Conservation (phyloP, 345 rosid genomes). For the Pseudoturritis turrita region DNA sequence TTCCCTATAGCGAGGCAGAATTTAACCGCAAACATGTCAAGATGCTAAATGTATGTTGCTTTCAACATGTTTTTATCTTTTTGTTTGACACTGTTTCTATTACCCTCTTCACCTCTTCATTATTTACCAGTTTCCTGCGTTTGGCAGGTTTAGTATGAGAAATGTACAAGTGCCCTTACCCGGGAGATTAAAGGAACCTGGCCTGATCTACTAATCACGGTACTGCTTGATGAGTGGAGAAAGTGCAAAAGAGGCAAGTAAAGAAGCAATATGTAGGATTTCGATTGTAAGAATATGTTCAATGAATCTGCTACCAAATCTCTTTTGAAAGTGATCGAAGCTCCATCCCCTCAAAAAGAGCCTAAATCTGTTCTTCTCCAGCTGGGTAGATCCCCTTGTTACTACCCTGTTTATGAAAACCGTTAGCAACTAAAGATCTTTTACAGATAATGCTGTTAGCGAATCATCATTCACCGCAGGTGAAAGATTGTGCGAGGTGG, state of each 20-base stretch:
- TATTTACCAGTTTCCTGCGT: background rate
- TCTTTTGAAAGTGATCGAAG: constrained; percentile 70
- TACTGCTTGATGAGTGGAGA: constrained; percentile 86
- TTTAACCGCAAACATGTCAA: constrained; percentile 71
- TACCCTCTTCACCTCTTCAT: background rate
- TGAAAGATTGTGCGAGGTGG: constrained; percentile 66
- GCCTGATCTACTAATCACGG: constrained; percentile 72
- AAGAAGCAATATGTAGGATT: background rate
- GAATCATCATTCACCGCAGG: constrained; percentile 69
- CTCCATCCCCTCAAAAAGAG: constrained; percentile 77
- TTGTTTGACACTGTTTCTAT: background rate
- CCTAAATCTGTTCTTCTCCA: constrained; percentile 73
- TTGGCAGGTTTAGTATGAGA: constrained; percentile 66
- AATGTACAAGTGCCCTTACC: constrained; percentile 43
- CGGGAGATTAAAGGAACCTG: constrained; percentile 74
- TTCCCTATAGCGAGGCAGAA: constrained; percentile 84
- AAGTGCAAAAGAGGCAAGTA: constrained; percentile 87
- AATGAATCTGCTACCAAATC: constrained; percentile 4
- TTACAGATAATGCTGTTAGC: constrained; percentile 42
- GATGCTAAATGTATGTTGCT: constrained; percentile 53
- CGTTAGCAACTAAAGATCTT: constrained; percentile 4
- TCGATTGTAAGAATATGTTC: constrained; percentile 7
- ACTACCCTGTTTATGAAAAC: background rate
- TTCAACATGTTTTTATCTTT: background rate
- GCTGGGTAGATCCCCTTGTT: constrained; percentile 39